Base-by-base conservation (phyloP, 2,329 filamentous ascomycete species). In the Bipolaris zeicola region DNA sequence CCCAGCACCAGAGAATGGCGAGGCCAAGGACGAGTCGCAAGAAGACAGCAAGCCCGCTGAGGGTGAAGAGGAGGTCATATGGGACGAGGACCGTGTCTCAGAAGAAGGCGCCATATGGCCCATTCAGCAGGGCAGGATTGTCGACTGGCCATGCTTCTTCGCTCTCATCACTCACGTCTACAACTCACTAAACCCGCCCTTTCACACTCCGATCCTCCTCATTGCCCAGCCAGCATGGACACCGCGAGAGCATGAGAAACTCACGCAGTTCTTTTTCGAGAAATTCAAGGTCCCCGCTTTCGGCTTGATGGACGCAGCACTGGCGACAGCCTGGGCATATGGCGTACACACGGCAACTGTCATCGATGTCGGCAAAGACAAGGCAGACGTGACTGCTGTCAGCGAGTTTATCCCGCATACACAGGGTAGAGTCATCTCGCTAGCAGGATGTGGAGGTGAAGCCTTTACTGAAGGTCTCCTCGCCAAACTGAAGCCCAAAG, bases 241-340 rank as follows among this genome's bases (percentile, higher is more conserved):
- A 3, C 87, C 90, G 7, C 88, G 89, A 60, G 92, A 97, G 76
- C 89, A 89, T 73, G 94, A 98, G 77, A 85, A 85, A 37, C 88
- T 99, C 64, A 90, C 93, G 13, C 91, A 95, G 61, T 99, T 96
- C 80, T 87, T 98, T 63, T 99, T 99, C 70, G 95, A 99, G 78
- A 96, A 95, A 78, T 96, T 96, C 73, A 95, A 94, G 79, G 95
- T 92, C 0, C 95, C 95, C 0, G 92, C 91, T 0, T 89, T 99
- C 49, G 93, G 90, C 67, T 83, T 98, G 61, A 89, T 99, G 80
- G 91, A 98, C 77, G 89, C 92, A 66, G 93, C 91, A 3, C 79
- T 96, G 44, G 93, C 95, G 24, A 90, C 92, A 0, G 89, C 81
- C 55, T 89, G 87, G 69, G 87, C 95, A 54, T 98, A 96, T 71